Evolutionary conservation across 305 asterid species (phyloP), one percentile per base, ranked within the genome.

Genomic region (Rubia occidens): DNA sequence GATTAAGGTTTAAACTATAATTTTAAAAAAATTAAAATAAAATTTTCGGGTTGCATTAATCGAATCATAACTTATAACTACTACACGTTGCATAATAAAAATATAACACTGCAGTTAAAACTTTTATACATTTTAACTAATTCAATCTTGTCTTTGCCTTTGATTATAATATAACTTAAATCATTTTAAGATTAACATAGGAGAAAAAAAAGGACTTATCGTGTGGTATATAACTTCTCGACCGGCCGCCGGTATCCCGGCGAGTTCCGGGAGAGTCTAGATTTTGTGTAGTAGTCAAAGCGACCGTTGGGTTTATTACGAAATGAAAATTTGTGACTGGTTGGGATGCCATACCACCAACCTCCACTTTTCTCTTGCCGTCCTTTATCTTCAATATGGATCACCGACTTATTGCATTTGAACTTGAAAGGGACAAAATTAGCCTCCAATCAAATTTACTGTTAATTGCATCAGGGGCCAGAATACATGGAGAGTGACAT

Each of bases 251-350:
- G 74, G 73, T 60, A 64, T 65, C 20, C 76, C 76, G 77, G 84
- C 37, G 79, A 68, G 73, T 44, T 11, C 69, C 11, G 49, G 65
- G 70, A 37, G 51, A 76, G 13, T 0, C 66, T 61, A 20, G 53
- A 76, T 4, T 35, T 42, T 35, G 18, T 3, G 7, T 3, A 37
- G 47, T 2, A 7, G 64, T 35, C 45, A 77, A 66, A 24, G 56
- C 81, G 70, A 77, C 93, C 90, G 90, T 62, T 68, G 71, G 20
- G 15, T 26, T 69, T 21, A 37, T 58, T 54, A n/a, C 0, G 3
- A 58, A 20, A 10, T 13, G n/a, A 20, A 13, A 0, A 20, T 39
- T n/a, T 21, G 58, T 56, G 63, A 78, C 68, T 53, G 67, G 82
- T 64, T 5, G 59, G 10, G 1, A 2, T n/a, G 32, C 32, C 32